Base-by-base conservation (phyloP, 139 green algal species). In the Volvox africanus region DNA sequence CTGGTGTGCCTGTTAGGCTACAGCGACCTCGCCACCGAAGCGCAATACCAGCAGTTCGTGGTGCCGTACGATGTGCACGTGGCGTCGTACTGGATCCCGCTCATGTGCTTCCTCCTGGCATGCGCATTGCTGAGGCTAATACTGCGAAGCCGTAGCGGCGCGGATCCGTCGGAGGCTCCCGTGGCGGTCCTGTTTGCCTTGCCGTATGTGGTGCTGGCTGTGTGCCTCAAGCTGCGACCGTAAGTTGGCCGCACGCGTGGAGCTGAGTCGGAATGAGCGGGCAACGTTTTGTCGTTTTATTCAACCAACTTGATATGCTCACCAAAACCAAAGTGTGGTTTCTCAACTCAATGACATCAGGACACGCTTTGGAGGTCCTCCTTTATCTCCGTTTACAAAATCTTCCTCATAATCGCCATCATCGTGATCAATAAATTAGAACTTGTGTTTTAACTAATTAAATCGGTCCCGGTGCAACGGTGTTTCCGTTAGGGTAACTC, bases 1-100 rank as follows among this genome's bases (percentile, higher is more conserved):
- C 32, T 76, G 18, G 35, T 32, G 37, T 76, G 61, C 67, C 67
- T 88, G 33, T 26, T 88, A 0, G 83, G 83, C 67, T 80, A 88
- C 83, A 16, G 19, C 0, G 83, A 88, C 36, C 35, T 35, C 33
- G 67, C 35, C 26, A 18, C 9, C 1, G 83, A 88, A 65, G 36
- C 24, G 32, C 24, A 28, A 13, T 88, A 35, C 65, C 33, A 44
- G 24, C 32, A 28, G 22, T 88, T 88, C 35, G n/a, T n/a, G 35
- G 18, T 37, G 67, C 36, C 83, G 67, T 44, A 69, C 67, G 67
- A 88, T 17, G 36, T 22, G 26, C 83, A 80, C 2, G 83, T 88
- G 83, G 67, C 67, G 67, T 24, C 36, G 12, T 80, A 44, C 26
- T 88, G 83, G 83, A 65, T 50, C 61, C 83, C 67, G 18, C 24